Conservation (phyloP, 2,329 filamentous ascomycete species). For the Venturia asperata region DNA sequence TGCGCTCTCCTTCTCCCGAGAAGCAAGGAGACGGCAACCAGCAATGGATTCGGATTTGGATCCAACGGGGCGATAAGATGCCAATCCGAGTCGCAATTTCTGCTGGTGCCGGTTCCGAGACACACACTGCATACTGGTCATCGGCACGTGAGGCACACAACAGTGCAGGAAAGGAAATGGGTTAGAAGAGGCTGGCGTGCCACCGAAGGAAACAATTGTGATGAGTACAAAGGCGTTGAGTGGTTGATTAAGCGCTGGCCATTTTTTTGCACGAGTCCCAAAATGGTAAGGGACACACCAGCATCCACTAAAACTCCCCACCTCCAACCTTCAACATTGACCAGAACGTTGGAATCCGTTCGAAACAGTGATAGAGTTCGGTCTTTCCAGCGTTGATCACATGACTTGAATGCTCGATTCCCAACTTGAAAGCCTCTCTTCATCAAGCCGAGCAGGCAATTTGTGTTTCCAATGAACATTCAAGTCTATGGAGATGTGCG, state of each 20-base stretch:
- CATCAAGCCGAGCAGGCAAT: neutral
- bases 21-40: neutral
- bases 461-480: neutral
- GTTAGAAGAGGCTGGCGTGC: neutral
- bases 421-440: neutral
- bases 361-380: neutral
- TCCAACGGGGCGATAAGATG: neutral
- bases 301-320: neutral
- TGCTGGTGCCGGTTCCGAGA: neutral
- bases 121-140: neutral
- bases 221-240: neutral
- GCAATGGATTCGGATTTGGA: no score
- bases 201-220: neutral
- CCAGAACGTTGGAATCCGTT: neutral
- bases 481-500: neutral
- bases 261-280: neutral
- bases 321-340: neutral
- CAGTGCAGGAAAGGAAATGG: neutral
- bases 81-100: neutral
- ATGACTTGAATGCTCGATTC: no score
- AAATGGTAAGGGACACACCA: neutral
- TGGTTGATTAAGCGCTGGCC: constrained; percentile 5
- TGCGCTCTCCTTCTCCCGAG: neutral
- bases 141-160: neutral
- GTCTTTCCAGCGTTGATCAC: neutral